Percentiles rank a stretch among this genome's conserved stretches.
phyloP scores from a whole-genome alignment of 139 green algal genomes.

The Chlorella ohadii region DNA sequence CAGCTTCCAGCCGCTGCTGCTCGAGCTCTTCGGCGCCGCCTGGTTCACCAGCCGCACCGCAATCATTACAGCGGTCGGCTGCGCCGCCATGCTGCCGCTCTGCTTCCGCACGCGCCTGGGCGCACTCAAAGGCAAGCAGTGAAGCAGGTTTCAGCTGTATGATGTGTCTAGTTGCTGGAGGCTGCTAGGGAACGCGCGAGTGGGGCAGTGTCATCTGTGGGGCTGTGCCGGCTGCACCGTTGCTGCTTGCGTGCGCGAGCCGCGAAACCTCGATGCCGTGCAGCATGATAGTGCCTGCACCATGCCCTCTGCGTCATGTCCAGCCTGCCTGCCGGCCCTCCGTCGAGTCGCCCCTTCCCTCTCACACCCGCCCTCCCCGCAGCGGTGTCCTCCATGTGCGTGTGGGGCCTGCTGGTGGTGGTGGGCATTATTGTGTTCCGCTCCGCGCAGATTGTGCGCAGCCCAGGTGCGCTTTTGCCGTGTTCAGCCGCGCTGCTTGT shows the following conservation, averaged over 20 bases:
- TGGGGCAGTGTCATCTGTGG: too few relatives aligned
- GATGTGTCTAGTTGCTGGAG: too few relatives aligned
- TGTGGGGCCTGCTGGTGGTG: constrained; percentile 34
- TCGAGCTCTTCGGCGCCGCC: background rate
- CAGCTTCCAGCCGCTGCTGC: constrained; percentile 64
- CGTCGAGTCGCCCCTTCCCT: too few relatives aligned
- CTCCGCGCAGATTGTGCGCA: constrained; percentile 31
- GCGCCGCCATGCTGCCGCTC: constrained; percentile 54
- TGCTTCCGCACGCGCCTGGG: constrained; percentile 57
- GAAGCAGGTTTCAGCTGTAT: too few relatives aligned
- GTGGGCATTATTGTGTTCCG: constrained; percentile 48
- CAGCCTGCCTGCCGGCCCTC: too few relatives aligned
- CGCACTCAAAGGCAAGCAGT: background rate
- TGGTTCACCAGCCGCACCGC: constrained; percentile 35
- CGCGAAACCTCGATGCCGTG: too few relatives aligned
- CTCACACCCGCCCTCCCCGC: background rate
- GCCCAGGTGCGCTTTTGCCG: background rate
- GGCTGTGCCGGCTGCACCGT: too few relatives aligned
- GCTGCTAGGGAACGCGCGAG: too few relatives aligned
- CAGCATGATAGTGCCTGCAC: too few relatives aligned
- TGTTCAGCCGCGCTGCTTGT: too few relatives aligned
- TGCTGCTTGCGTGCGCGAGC: too few relatives aligned
- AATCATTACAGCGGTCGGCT: constrained; percentile 38
- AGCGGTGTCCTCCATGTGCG: constrained; percentile 45
- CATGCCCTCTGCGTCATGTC: too few relatives aligned